Base-by-base conservation (phyloP, 2,329 filamentous ascomycete species). In the Pseudocercospora fuligena region DNA sequence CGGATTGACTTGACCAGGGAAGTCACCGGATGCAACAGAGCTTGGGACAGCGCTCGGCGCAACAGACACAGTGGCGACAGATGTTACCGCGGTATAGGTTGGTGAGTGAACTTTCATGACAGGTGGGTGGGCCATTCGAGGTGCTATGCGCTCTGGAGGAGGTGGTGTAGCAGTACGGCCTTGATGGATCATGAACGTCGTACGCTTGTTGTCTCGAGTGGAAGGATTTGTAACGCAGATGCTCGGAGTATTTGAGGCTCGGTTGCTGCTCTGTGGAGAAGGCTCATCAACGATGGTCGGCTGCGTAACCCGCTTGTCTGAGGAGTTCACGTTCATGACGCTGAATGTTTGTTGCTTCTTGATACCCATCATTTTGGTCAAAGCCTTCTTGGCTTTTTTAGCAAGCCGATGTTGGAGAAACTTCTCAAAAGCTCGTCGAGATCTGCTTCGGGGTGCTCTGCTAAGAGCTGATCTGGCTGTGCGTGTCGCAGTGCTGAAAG, bases 1-100 rank as follows among this genome's bases (percentile, higher is more conserved):
- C 14, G 60, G 64, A 49, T 66, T 66, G 46, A 66, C 60, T 36
- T 66, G 64, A 16, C 57, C 61, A 16, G 61, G 64, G 31, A 63
- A 66, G 9, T 66, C 54, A n/a, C 23, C 46, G 19, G 58, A 49
- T n/a, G 27, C 27, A 31, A 60, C 53, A 27, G 64, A 25, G 19
- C 31, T 47, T 11, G 40, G 4, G 5, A 19, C 19, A 25, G 33
- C 46, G 23, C 21, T 23, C 19, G 47, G 25, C 1, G 11, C 36
- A 4, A 40, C 51, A 27, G 31, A 43, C 23, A 23, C 3, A 12
- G 56, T 36, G 1, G 16, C n/a, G 4, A 40, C 23, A 21, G 56
- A 36, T 19, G 29, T 40, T 9, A 19, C 56, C 23, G 56, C n/a
- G 14, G 19, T 36, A 16, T 19, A 21, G 56, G 29, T 19, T 4